Percentiles rank a stretch among this genome's conserved stretches.
phyloP scores from a whole-genome alignment of 1,284 basidiomycete species.

The Cryptococcus sp. region DNA sequence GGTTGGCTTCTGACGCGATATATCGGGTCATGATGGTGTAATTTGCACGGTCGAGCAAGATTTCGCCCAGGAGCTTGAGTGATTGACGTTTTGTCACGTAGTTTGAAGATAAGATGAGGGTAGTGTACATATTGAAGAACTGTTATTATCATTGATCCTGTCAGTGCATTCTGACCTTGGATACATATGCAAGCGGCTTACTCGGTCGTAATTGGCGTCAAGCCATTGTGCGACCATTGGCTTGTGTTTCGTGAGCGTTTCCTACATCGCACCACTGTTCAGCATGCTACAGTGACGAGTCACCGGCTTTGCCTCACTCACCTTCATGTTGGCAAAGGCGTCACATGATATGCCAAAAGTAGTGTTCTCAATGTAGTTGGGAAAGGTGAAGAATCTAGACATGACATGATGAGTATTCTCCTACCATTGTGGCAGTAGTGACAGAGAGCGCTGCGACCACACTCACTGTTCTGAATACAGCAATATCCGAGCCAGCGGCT shows the following conservation, averaged over 20 bases:
- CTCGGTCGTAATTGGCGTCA: constrained; percentile 92
- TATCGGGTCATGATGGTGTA: constrained; percentile 99
- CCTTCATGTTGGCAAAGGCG: constrained; percentile 92
- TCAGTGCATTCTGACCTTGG: neutral
- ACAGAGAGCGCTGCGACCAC: neutral
- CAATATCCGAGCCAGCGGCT: constrained; percentile 84
- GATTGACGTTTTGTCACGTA: constrained; percentile 99
- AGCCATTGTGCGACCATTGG: constrained; percentile 95
- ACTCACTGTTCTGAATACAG: constrained; percentile 89
- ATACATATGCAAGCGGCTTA: constrained; percentile 52
- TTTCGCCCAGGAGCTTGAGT: constrained; percentile 95
- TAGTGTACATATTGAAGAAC: constrained; percentile 95
- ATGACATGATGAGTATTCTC: neutral
- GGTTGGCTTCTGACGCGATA: constrained; percentile 82
- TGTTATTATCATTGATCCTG: constrained; percentile 45
- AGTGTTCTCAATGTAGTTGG: constrained; percentile 94
- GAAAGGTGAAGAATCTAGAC: constrained; percentile 90
- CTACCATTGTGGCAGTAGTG: neutral
- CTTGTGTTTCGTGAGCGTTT: constrained; percentile 93
- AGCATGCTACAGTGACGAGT: neutral
- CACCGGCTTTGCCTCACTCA: constrained; percentile 22
- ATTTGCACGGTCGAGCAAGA: constrained; percentile 94
- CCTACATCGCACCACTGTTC: constrained; percentile 50
- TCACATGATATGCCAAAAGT: constrained; percentile 98
- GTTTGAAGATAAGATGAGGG: constrained; percentile 87